Evolutionary conservation across 2,329 filamentous ascomycete species (phyloP), one percentile per base, ranked within the genome.

Genomic region (Nemania sp.): DNA sequence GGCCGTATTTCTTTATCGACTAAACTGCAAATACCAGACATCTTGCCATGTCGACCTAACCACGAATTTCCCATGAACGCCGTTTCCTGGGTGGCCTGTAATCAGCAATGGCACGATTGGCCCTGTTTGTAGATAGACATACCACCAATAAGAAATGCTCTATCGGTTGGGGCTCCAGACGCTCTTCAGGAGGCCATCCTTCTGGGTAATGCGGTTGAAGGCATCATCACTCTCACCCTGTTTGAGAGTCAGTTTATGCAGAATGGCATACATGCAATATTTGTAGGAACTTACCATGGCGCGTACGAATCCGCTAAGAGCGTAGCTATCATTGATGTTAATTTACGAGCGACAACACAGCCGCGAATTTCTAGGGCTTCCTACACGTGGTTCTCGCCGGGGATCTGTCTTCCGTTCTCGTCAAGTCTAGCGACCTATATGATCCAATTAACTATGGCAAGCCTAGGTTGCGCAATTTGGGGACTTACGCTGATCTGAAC

Each of bases 241-340:
- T 52, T 32, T 3, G n/a, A 41, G n/a, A 47, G 52, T 55, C n/a
- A 60, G 38, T 5, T 60, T 59, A 55, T 29, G 35, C 24, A 32
- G 10, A 15, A 18, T 24, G 11, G 27, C 22, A 2, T 35, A 6
- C n/a, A 52, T 10, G n/a, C 7, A 7, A 26, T 11, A 11, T 20
- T 11, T 3, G 26, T 11, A 54, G 53, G 13, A 35, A 56, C 61
- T 55, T 68, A 70, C 68, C 90, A 97, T 96, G 78, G 94, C 93
- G 78, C 96, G 92, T 80, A 99, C 93, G 87, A 98, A 99, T 74
- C 96, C 96, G 87, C 92, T 97, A 75, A 99, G 92, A 78, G 96
- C 95, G 83, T 97, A 99, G 82, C 93, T 91, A 86, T 98, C 92
- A 91, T 94, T 97, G 88, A 98, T 96, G 85, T 95, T 94, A 68